Base-by-base conservation (phyloP, 768 basidiomycete species). In the Nidularia sp. region DNA sequence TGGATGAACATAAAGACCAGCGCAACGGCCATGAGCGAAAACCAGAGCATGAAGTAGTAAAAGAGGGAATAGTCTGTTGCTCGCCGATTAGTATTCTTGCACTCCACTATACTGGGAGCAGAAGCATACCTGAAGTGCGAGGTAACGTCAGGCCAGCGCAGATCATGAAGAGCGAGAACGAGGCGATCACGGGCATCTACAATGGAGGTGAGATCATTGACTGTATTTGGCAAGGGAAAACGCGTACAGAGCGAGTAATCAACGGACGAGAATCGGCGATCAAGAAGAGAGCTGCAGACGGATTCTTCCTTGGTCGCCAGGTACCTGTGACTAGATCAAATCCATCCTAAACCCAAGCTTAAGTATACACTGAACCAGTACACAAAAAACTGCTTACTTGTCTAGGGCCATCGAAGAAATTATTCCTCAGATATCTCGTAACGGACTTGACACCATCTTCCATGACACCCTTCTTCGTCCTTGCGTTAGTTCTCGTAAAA, bases 291-390 rank as follows among this genome's bases (percentile, higher is more conserved):
- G 87, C 75, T 7, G 85, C 80, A 36, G 84, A 74, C 15, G 87
- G 86, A 35, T 82, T 86, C 59, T 81, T 85, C 56, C 83, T 79
- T n/a, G 95, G 90, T 34, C 84, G 76, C 92, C 94, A 99, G 6
- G 79, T 76, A 3, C 97, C 97, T 22, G 94, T 94, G 54, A 99
- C 76, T 52, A 99, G 77, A 66, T 99, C 97, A 63, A 90, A 97
- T 6, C 90, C 93, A 69, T 99, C 97, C 85, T 94, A 60, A n/a
- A 54, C 44, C 47, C 35, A 15, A 47, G 22, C 12, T 48, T 54
- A 45, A 50, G 34, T 33, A 12, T 39, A 36, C 29, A 46, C n/a
- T 29, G 35, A 42, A 48, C 43, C 34, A 55, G 9, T 29, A 15
- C 39, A 45, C 36, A 9, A 41, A n/a, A 36, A 29, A 32, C 32